Conservation (phyloP, 768 basidiomycete genomes). For the Psilocybe tampanensis region DNA sequence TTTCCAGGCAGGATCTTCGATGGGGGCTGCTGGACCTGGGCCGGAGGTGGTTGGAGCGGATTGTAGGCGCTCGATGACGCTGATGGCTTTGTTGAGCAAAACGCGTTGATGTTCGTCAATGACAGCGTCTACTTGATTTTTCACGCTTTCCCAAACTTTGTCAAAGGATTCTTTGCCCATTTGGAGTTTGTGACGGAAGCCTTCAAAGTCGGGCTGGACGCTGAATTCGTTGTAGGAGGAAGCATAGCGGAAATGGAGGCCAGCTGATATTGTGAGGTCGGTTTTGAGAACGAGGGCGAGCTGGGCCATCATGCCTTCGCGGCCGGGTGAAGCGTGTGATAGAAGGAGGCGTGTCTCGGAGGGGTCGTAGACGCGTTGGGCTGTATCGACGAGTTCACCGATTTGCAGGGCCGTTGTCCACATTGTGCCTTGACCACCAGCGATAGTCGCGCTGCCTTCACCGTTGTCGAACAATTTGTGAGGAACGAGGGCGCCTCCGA, state of each 20-base stretch:
- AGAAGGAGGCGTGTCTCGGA: slow-evolving; percentile 93
- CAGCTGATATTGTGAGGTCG: slow-evolving; percentile 91
- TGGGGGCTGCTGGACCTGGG: slow-evolving; percentile 51
- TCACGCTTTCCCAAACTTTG: slow-evolving; percentile 95
- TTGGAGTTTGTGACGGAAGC: slow-evolving; percentile 79
- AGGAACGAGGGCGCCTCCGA: slow-evolving; percentile 92
- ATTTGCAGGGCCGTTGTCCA: slow-evolving; percentile 98
- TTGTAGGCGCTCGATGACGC: slow-evolving; percentile 83
- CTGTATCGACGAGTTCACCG: slow-evolving; percentile 97
- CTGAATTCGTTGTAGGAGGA: slow-evolving; percentile 97
- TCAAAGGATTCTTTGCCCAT: slow-evolving; percentile 82
- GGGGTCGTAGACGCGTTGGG: slow-evolving; percentile 90
- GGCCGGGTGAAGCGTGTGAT: slow-evolving; percentile 89
- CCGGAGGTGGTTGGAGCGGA: slow-evolving; percentile 45
- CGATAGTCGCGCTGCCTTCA: slow-evolving; percentile 94
- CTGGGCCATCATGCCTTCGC: slow-evolving; percentile 91
- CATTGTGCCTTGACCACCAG: slow-evolving; percentile 97
- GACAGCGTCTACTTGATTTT: slow-evolving; percentile 85
- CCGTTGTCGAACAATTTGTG: slow-evolving; percentile 97
- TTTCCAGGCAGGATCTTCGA: slow-evolving; percentile 96
- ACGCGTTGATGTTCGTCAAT: slow-evolving; percentile 90
- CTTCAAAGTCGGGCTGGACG: slow-evolving; percentile 87
- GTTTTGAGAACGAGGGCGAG: slow-evolving; percentile 90
- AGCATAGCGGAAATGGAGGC: slow-evolving; percentile 97
- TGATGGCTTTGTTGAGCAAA: slow-evolving; percentile 86